Evolutionary conservation across 192 early-diverging fungal genomes (phyloP).

Genomic region (Coemansia sp.): DNA sequence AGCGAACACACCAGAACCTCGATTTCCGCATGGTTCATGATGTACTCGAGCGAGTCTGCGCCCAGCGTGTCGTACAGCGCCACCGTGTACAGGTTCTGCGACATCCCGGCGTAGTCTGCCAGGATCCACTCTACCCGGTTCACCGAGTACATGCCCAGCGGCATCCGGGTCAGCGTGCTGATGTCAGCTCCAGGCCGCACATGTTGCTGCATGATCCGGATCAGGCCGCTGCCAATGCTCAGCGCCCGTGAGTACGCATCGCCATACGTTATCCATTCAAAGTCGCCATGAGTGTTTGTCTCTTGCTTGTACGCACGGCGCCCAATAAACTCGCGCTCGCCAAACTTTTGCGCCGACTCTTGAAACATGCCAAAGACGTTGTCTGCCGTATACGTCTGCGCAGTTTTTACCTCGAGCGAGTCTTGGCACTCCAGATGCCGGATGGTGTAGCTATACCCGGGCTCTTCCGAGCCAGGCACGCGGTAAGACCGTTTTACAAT

Average conservation of each 20-base stretch:
- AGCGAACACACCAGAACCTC: constrained; percentile 65
- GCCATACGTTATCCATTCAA: constrained; percentile 70
- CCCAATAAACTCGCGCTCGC: constrained; percentile 64
- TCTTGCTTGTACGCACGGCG: constrained; percentile 61
- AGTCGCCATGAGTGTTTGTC: constrained; percentile 64
- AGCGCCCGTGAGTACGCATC: constrained; percentile 61
- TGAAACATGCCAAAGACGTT: constrained; percentile 49
- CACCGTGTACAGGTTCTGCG: constrained; percentile 67
- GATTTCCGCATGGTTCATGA: constrained; percentile 82
- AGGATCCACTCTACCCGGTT: constrained; percentile 81
- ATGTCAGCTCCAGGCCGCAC: constrained; percentile 40
- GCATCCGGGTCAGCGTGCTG: constrained; percentile 29
- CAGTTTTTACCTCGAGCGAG: constrained; percentile 19
- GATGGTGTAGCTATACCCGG: constrained; percentile 46
- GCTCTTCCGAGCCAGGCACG: constrained; percentile 49
- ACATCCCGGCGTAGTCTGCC: constrained; percentile 63
- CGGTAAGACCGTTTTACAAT: constrained; percentile 40
- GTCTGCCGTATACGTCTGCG: constrained; percentile 29
- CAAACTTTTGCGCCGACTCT: constrained; percentile 54
- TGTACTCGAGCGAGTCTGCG: constrained; percentile 77
- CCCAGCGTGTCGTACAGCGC: constrained; percentile 91
- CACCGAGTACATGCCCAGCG: constrained; percentile 70
- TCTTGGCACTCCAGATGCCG: constrained; percentile 45
- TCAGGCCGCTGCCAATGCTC: constrained; percentile 69
- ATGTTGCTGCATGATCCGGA: constrained; percentile 60